Conservation (phyloP, 805 yeast species). For the Candida sakaeoensis region DNA sequence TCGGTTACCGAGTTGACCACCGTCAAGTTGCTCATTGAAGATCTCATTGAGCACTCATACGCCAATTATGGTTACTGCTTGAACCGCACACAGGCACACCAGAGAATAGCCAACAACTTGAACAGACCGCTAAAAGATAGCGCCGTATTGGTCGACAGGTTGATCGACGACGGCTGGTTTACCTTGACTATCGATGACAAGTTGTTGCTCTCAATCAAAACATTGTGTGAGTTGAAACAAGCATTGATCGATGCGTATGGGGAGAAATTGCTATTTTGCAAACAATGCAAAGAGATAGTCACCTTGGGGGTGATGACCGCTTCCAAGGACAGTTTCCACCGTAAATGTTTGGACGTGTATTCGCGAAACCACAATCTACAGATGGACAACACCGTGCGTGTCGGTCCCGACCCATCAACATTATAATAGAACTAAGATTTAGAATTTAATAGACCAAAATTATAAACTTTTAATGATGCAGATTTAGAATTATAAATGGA, state of each 20-base stretch:
- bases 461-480: too few species aligned
- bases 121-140: constrained; percentile 35
- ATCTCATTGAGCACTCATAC: constrained; percentile 33
- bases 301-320: constrained; percentile 42
- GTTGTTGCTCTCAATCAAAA: constrained; percentile 36
- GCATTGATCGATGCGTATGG: constrained; percentile 40
- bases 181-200: constrained; percentile 26
- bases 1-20: constrained; percentile 38
- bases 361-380: constrained; percentile 21
- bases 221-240: constrained; percentile 45
- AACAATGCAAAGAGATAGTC: constrained; percentile 49
- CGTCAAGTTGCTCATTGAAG: constrained; percentile 45
- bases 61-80: constrained; percentile 31
- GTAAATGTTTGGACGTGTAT: constrained; percentile 43
- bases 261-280: constrained; percentile 37
- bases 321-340: constrained; percentile 35
- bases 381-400: constrained; percentile 3
- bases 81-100: constrained; percentile 33
- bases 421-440: too few species aligned
- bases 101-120: constrained; percentile 20
- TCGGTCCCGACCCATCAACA: constrained; percentile 11
- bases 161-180: constrained; percentile 56
- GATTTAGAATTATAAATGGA: too few species aligned
- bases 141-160: constrained; percentile 30
- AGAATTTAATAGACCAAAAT: too few species aligned